Evolutionary conservation across 108 stramenopile genomes (phyloP), one percentile per base, ranked within the genome.

Genomic region (Cylindrotheca closterium): DNA sequence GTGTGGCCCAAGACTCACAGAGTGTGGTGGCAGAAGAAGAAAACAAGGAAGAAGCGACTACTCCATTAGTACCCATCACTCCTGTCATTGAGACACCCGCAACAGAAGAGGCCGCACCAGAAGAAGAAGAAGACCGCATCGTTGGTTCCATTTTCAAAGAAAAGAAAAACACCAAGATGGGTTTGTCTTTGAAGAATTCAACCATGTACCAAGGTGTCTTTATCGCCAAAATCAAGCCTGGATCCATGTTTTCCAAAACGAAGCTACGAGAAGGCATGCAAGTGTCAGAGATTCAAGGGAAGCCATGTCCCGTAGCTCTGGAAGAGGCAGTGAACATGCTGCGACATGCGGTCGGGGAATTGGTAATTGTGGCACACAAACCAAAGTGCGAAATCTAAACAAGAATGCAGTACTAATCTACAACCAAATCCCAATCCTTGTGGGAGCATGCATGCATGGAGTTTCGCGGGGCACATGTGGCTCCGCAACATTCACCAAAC

Each of bases 241-340:
- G 51, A 17, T 29, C 53, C 29, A 26, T 52, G 27, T 75, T 75
- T 55, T 30, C 26, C 30, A 55, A 61, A 58, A 63, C 63, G 2
- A 69, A 58, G 21, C 63, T 75, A 18, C 51, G 47, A 1, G 25
- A 37, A 18, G 74, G 69, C 24, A 52, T 51, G 17, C 12, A 60
- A 34, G 63, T 75, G 3, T 45, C 60, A 18, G n/a, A 10, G 18
- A 75, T 75, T 67, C 68, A 70, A 32, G 69, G 58, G 10, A 19
- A 51, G 24, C 54, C 60, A 22, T 65, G 65, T 22, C 69, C 69
- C 2, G 31, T 19, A 0, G 53, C n/a, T 0, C 34, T 51, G 10
- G 42, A 29, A 31, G 63, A 75, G 3, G 74, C 74, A 37, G 59
- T 75, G 48, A 69, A 30, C 28, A 21, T 75, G 63, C 49, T 75